phyloP scores from a whole-genome alignment of 129 eudicot genomes.

The Calendula officinalis region DNA sequence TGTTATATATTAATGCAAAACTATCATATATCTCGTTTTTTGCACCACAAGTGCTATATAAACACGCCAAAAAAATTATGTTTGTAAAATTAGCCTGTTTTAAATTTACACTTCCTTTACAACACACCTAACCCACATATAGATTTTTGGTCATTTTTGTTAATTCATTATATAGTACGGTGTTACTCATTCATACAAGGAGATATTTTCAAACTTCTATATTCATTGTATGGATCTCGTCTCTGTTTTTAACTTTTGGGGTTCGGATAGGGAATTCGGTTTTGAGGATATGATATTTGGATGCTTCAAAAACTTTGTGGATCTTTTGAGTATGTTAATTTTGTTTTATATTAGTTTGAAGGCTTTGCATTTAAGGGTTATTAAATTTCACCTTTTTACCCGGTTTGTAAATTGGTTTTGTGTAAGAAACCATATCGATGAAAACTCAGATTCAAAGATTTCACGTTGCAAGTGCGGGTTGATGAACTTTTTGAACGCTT shows the following conservation, averaged over 20 bases:
- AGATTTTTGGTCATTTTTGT: neutral
- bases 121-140: constrained; percentile 22
- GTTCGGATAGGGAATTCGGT: constrained; percentile 34
- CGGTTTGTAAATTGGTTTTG: constrained; percentile 37
- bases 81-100: constrained; percentile 3
- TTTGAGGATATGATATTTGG: constrained; percentile 51
- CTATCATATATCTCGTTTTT: constrained; percentile 19
- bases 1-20: neutral
- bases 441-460: constrained; percentile 20
- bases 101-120: neutral
- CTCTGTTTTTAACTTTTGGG: constrained; percentile 35
- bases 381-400: constrained; percentile 22
- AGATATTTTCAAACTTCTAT: neutral
- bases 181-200: neutral
- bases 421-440: constrained; percentile 32
- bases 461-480: constrained; percentile 32
- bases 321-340: constrained; percentile 38
- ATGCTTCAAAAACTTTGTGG: constrained; percentile 31
- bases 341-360: constrained; percentile 49
- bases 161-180: neutral
- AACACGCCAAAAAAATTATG: constrained; percentile 8
- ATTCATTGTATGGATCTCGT: constrained; percentile 49
- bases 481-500: constrained; percentile 20
- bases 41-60: constrained; percentile 34
- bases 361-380: constrained; percentile 35